phyloP scores from a whole-genome alignment of 1,284 basidiomycete species.

The Cystobasidiaceae sp. region DNA sequence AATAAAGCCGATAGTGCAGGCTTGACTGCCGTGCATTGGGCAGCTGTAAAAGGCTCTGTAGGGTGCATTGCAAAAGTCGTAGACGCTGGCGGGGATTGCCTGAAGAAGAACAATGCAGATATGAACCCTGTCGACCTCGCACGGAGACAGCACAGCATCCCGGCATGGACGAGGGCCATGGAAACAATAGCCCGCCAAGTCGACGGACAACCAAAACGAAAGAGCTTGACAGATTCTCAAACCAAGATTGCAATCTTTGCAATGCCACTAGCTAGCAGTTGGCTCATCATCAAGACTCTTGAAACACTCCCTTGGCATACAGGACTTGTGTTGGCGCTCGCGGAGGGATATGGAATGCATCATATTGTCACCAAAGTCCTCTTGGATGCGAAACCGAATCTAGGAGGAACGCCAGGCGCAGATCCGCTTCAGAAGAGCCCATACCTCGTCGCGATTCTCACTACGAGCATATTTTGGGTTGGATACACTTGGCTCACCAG shows the following conservation, averaged over 20 bases:
- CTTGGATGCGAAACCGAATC: slow-evolving; percentile 57
- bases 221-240: slow-evolving; percentile 51
- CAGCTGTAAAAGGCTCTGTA: slow-evolving; percentile 90
- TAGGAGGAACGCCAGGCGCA: slow-evolving; percentile 33
- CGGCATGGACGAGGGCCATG: slow-evolving; percentile 79
- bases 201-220: slow-evolving; percentile 37
- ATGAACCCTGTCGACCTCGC: slow-evolving; percentile 94
- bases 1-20: slow-evolving; percentile 72
- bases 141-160: slow-evolving; percentile 78
- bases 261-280: slow-evolving; percentile 72
- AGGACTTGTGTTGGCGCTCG: slow-evolving; percentile 70
- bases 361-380: slow-evolving; percentile 80
- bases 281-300: slow-evolving; percentile 75
- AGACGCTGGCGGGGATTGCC: slow-evolving; percentile 76
- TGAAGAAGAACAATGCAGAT: slow-evolving; percentile 73
- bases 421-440: slow-evolving; percentile 54
- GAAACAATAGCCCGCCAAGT: slow-evolving; percentile 60
- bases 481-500: slow-evolving; percentile 72
- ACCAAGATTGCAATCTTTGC: slow-evolving; percentile 75
- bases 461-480: slow-evolving; percentile 80
- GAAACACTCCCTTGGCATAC: slow-evolving; percentile 79
- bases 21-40: slow-evolving; percentile 93
- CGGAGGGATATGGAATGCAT: slow-evolving; percentile 86
- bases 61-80: slow-evolving; percentile 75
- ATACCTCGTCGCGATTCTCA: slow-evolving; percentile 88